Percentiles rank a stretch among this genome's conserved stretches.
Conservation (phyloP, 129 eudicot genomes). For the Gnaphalium uliginosum region DNA sequence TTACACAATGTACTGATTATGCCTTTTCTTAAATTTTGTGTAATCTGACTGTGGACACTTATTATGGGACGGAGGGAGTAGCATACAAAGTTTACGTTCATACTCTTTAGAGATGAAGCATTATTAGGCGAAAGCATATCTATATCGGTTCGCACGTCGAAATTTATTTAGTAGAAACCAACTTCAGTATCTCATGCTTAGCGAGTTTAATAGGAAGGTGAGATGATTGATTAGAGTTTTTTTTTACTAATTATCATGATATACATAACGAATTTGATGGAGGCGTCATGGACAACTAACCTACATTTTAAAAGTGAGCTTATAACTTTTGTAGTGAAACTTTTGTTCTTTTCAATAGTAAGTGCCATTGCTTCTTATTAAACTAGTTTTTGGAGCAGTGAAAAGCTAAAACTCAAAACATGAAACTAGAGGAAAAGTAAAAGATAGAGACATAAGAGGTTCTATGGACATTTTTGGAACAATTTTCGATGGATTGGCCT, state of each 20-base stretch:
- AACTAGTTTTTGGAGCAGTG: background rate
- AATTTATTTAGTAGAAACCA: background rate
- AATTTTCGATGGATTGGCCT: background rate
- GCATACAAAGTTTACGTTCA: background rate
- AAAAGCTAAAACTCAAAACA: too few relatives aligned
- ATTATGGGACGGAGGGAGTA: too few relatives aligned
- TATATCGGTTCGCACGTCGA: background rate
- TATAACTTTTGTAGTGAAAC: background rate
- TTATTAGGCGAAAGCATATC: background rate
- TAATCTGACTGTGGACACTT: too few relatives aligned
- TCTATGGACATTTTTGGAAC: background rate
- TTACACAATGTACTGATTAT: too few relatives aligned
- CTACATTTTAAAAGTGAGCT: background rate
- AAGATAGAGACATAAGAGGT: too few relatives aligned
- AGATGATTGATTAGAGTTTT: background rate
- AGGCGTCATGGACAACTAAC: background rate
- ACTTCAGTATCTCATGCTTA: background rate
- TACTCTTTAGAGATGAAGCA: background rate
- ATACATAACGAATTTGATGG: background rate
- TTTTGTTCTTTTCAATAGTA: background rate
- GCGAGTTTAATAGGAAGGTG: conserved; percentile 2
- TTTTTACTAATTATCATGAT: background rate
- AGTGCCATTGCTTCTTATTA: background rate
- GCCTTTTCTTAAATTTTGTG: too few relatives aligned
- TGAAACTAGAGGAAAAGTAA: too few relatives aligned